Evolutionary conservation across 1,284 basidiomycete genomes (phyloP).

Genomic region (Lignosus rhinocerotis): DNA sequence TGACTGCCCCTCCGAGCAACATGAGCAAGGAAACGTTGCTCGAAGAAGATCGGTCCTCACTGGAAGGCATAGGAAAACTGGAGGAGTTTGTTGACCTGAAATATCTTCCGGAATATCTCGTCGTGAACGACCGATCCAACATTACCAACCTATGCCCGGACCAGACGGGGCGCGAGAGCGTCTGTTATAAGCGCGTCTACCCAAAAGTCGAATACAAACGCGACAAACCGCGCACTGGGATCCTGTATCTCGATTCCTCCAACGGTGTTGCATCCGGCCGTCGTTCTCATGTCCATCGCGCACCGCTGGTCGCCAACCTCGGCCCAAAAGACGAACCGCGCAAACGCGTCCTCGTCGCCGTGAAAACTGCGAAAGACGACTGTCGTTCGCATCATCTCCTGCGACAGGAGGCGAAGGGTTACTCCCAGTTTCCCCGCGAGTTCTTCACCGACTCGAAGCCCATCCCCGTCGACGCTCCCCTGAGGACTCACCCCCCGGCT

Average conservation of each 20-base stretch:
- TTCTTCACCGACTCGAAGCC: constrained; percentile 41
- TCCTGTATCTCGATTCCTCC: constrained; percentile 30
- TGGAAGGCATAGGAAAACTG: constrained; percentile 22
- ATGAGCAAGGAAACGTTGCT: not conserved
- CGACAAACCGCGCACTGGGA: not conserved
- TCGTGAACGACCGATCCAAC: constrained; percentile 28
- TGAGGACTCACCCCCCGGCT: constrained; percentile 10
- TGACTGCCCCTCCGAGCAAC: not conserved
- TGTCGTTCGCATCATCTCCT: constrained; percentile 29
- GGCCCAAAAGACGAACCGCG: constrained; percentile 21
- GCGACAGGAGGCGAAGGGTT: constrained; percentile 43
- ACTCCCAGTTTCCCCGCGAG: constrained; percentile 40
- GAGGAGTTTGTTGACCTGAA: constrained; percentile 31
- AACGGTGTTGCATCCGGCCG: constrained; percentile 33
- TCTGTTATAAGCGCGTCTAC: constrained; percentile 25
- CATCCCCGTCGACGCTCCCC: constrained; percentile 39
- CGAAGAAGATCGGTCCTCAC: constrained; percentile 1
- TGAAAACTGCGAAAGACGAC: constrained; percentile 29
- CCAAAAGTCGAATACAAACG: constrained; percentile 9
- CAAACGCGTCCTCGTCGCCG: constrained; percentile 33
- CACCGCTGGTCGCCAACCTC: constrained; percentile 30
- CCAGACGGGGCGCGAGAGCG: not conserved
- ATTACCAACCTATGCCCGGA: not conserved
- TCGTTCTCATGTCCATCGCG: constrained; percentile 37
- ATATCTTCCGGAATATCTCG: constrained; percentile 33